Base-by-base conservation (phyloP, 2,329 filamentous ascomycete species). In the Phyllosticta citrichinensis region DNA sequence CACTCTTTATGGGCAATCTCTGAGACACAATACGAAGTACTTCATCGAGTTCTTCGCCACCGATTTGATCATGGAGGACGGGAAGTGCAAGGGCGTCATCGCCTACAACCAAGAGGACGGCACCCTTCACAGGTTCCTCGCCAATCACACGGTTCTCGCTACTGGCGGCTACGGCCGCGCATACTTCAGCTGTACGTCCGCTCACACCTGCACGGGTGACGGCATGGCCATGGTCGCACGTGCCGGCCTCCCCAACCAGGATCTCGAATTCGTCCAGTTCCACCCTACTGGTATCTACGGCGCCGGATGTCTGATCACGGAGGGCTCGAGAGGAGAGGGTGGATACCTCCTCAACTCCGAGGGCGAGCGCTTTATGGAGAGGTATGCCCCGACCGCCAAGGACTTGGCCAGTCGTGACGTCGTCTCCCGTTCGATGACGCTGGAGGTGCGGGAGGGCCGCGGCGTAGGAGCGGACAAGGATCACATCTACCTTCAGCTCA, bases 261-360 rank as follows among this genome's bases (percentile, higher is more conserved):
- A 99, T 87, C 84, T 97, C 65, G 94, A 99, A 77, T 99, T 99
- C 78, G 94, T 99, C 65, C 93, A 99, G 80, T 99, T 99, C 85
- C 93, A 99, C 77, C 93, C 93, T 61, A 97, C 93, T 67, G 93
- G 93, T 85, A 97, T 99, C 79, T 99, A 99, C 77, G 94, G 94
- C 71, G 94, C 93, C 71, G 93, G 93, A 67, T 96, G 93, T 79
- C 81, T 99, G 83, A 99, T 99, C 73, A 97, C 94, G 12, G 93
- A 99, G 80, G 93, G 93, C 70, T 91, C 93, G 68, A 91, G 94
- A 83, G 94, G 94, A 81, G 94, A 97, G 83, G 93, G 93, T 83
- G 93, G 93, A 72, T 97, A 97, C 76, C 85, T 99, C 57, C 84
- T 97, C 67, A 99, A 99, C 85, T 91, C 89, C 5, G 89, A 97